Percentiles rank a stretch among this genome's conserved stretches.
These are phyloP conservation scores for Neckera pumila DNA, from an alignment of 225 moss, liverwort and hornwort species.

Conservation along the genomic window DNA sequence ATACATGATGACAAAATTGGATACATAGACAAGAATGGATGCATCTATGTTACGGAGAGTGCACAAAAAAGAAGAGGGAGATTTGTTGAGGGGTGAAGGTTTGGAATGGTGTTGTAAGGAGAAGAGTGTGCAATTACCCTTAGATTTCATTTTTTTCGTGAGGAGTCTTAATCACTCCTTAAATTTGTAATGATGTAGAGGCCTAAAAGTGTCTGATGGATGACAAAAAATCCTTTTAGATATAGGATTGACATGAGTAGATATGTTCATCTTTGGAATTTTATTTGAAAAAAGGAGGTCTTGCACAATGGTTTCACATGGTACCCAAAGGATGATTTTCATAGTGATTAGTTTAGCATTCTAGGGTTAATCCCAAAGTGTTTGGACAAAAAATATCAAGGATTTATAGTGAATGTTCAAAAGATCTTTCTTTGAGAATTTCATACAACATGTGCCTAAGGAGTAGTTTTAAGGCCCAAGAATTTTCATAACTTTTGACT, in stretches of 20 bases:
- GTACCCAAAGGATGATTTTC: accelerated
- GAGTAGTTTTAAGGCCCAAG: too few relatives aligned
- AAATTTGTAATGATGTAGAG: accelerated
- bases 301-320: neutral
- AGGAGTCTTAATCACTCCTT: too few relatives aligned
- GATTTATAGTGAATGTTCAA: accelerated
- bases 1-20: too few relatives aligned
- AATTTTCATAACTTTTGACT: too few relatives aligned
- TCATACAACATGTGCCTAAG: too few relatives aligned
- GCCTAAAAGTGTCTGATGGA: neutral
- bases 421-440: too few relatives aligned
- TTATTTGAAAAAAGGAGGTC: too few relatives aligned
- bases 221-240: too few relatives aligned
- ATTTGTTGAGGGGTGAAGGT: neutral
- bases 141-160: neutral
- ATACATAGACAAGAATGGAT: too few relatives aligned
- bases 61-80: neutral
- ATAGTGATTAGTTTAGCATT: accelerated
- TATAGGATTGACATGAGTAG: accelerated
- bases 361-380: accelerated
- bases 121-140: neutral
- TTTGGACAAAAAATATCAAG: too few relatives aligned
- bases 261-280: neutral
- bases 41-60: too few relatives aligned
- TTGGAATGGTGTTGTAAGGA: neutral